phyloP scores from a whole-genome alignment of 2,329 filamentous ascomycete species.

The Fusarium domesticum region DNA sequence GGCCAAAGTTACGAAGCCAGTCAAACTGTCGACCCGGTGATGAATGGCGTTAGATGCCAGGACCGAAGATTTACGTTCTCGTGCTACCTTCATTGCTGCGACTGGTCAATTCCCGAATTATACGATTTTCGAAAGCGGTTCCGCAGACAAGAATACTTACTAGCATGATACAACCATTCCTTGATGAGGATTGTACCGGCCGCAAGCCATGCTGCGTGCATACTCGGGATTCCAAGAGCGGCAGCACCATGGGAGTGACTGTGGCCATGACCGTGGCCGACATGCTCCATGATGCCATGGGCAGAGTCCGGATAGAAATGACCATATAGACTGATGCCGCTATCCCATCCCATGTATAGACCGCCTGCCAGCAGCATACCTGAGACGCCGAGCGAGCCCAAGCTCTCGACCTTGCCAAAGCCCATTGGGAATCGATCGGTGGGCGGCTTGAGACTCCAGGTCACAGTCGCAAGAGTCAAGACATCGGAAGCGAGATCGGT shows the following conservation, averaged over 20 bases:
- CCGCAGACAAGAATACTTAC: constrained; percentile 62
- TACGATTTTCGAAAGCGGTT: too few species aligned
- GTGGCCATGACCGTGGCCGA: constrained; percentile 65
- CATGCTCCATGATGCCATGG: constrained; percentile 61
- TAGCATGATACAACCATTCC: constrained; percentile 95
- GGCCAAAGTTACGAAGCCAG: constrained; percentile 85
- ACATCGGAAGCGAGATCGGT: constrained; percentile 95
- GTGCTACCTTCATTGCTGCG: constrained; percentile 88
- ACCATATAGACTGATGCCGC: constrained; percentile 62
- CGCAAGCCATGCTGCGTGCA: constrained; percentile 94
- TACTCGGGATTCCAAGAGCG: constrained; percentile 62
- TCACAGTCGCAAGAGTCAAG: constrained; percentile 89
- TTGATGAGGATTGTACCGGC: constrained; percentile 87
- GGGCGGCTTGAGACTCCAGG: constrained; percentile 84
- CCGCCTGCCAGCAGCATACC: constrained; percentile 86
- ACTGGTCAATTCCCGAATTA: constrained; percentile 30
- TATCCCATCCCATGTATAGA: constrained; percentile 85
- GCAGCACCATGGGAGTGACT: constrained; percentile 55
- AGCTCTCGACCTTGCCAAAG: constrained; percentile 96
- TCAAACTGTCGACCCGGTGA: constrained; percentile 93
- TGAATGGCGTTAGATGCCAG: constrained; percentile 95
- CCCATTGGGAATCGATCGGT: constrained; percentile 81
- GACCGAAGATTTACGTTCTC: constrained; percentile 90
- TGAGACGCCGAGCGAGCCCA: constrained; percentile 90
- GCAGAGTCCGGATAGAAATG: constrained; percentile 70